Evolutionary conservation across 768 basidiomycete species (phyloP), one percentile per base, ranked within the genome.

Genomic region (Coprinellus aureogranulatus): DNA sequence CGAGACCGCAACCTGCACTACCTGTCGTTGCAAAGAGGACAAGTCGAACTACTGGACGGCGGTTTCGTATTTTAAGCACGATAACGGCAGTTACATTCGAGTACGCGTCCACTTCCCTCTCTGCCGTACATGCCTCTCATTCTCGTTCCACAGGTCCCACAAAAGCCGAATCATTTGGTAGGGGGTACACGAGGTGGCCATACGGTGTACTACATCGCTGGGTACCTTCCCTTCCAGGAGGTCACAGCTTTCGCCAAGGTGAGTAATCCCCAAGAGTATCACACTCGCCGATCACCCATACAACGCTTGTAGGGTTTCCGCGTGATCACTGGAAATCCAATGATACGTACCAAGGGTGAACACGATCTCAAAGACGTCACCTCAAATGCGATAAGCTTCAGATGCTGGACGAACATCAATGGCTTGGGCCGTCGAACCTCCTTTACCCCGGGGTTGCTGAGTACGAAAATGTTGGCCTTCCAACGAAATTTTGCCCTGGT

Each of bases 41-140:
- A 58, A 44, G 27, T 58, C 57, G 9, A 58, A 58, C 50, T 58
- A 58, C 25, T 58, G 57, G 57, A 58, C 57, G n/a, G 57, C 57
- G 12, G 57, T 58, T 42, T 30, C 52, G 14, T 58, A 58, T 30
- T 58, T 58, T 42, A 47, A 48, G 28, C 57, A 58, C 34, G 4
- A 14, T 18, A 58, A 58, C 42, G 57, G 57, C 10, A 58, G 18
- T 27, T 58, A 52, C 27, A 58, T 51, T 23, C 49, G 57, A 6
- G 55, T 56, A 52, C 31, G 50, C 28, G 34, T 34, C 14, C 34
- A 22, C 20, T 20, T 18, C 28, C 6, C 14, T 52, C 11, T 25
- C 23, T 26, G 47, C 23, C 28, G 34, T 34, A 34, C n/a, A n/a
- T n/a, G n/a, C n/a, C 45, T 10, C 45, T 46, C 11, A 46, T 34